Percentiles rank a stretch among this genome's conserved stretches.
These are phyloP conservation scores for Gastrolobium bilobum DNA, from an alignment of 306 rosid genomes.

Conservation along the genomic window DNA sequence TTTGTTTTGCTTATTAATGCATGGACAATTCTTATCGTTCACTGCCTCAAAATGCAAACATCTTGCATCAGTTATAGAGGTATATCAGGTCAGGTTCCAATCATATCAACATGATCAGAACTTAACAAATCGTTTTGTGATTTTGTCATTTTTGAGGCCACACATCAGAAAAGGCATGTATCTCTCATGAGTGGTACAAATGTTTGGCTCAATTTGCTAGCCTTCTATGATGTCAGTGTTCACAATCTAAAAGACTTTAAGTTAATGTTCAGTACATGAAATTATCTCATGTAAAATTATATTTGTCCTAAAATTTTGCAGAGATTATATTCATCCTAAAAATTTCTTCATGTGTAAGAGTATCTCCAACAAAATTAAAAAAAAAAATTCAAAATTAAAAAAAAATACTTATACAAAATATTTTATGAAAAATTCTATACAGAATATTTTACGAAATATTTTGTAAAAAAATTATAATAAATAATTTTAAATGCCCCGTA, in stretches of 20 bases:
- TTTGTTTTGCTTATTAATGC: constrained; percentile 16
- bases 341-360: too few relatives aligned
- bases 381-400: too few relatives aligned
- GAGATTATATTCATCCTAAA: too few relatives aligned
- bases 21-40: constrained; percentile 27
- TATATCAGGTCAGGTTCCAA: constrained; percentile 55
- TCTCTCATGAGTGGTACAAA: constrained; percentile 99
- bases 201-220: constrained; percentile 97
- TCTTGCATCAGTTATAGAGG: constrained; percentile 42
- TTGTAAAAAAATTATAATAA: too few relatives aligned
- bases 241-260: constrained; percentile 35
- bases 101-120: constrained; percentile 55
- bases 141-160: constrained; percentile 92
- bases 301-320: too few relatives aligned
- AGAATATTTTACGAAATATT: too few relatives aligned
- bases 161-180: constrained; percentile 97
- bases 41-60: constrained; percentile 29
- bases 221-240: constrained; percentile 84
- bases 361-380: too few relatives aligned
- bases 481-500: too few relatives aligned
- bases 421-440: too few relatives aligned
- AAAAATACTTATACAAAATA: too few relatives aligned
- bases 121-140: constrained; percentile 59
- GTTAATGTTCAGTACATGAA: constrained; percentile 2
- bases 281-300: too few relatives aligned